Conservation (phyloP, 73 alveolate species). For the Paramecium tetraurelia region DNA sequence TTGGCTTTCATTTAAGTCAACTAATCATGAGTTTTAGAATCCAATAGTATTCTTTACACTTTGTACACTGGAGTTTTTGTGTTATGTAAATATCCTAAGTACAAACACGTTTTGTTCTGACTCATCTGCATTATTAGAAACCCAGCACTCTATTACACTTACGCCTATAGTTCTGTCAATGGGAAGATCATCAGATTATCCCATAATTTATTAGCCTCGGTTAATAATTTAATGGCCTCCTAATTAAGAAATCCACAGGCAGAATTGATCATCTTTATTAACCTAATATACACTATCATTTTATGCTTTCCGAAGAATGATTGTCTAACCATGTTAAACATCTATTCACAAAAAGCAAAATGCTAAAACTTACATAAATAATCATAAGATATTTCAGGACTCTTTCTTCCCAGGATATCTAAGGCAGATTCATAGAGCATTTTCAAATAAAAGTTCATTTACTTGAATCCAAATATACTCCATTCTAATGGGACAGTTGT, state of each 20-base stretch:
- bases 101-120: neutral
- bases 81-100: neutral
- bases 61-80: neutral
- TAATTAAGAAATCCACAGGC: neutral
- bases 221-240: neutral
- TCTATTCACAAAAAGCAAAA: slow-evolving; percentile 26
- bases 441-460: neutral
- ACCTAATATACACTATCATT: slow-evolving; percentile 31
- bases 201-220: neutral
- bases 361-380: slow-evolving; percentile 49
- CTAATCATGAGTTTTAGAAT: neutral
- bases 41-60: neutral
- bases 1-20: neutral
- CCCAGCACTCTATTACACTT: neutral
- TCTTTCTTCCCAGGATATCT: neutral
- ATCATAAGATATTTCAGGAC: slow-evolving; percentile 54
- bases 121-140: neutral
- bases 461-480: neutral
- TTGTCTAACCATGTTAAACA: slow-evolving; percentile 30
- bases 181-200: neutral
- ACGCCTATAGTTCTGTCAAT: neutral
- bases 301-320: slow-evolving; percentile 60
- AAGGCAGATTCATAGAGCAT: neutral
- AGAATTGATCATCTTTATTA: slow-evolving; percentile 8
- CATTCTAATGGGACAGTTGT: slow-evolving; percentile 8